Evolutionary conservation across 768 basidiomycete genomes (phyloP).

Genomic region (Podaxis sp.): DNA sequence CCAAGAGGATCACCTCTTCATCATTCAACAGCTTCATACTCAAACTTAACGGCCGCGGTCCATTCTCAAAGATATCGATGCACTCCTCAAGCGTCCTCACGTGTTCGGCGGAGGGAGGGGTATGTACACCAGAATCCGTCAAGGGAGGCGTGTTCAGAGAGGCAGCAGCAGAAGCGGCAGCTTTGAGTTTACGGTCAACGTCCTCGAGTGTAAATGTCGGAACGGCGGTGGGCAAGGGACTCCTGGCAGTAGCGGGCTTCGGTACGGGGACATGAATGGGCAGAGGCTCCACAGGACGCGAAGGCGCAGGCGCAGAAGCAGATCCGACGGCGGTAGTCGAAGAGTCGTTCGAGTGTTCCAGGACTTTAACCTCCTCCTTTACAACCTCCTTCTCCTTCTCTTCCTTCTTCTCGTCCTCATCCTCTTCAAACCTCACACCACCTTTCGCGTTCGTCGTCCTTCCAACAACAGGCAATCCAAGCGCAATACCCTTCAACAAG

Average conservation of each 20-base stretch:
- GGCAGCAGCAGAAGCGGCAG: constrained; percentile 16
- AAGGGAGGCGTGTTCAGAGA: constrained; percentile 7
- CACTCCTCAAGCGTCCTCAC: constrained; percentile 72
- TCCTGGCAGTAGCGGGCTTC: constrained; percentile 9
- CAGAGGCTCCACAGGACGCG: background rate
- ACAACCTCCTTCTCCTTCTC: constrained; percentile 14
- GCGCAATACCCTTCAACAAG: constrained; percentile 82
- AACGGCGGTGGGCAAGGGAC: constrained; percentile 20
- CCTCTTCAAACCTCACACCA: constrained; percentile 31
- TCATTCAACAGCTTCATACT: constrained; percentile 71
- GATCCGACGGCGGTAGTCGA: constrained; percentile 2
- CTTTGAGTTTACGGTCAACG: constrained; percentile 50
- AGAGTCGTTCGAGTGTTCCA: background rate
- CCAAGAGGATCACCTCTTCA: constrained; percentile 87
- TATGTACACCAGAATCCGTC: constrained; percentile 10
- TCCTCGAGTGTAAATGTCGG: constrained; percentile 55
- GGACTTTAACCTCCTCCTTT: constrained; percentile 4
- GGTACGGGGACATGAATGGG: constrained; percentile 3
- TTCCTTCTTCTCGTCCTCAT: constrained; percentile 22
- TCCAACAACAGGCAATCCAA: constrained; percentile 39
- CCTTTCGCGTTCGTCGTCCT: constrained; percentile 22
- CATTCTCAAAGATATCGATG: constrained; percentile 76
- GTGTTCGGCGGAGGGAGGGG: constrained; percentile 13
- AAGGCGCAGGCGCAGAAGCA: background rate
- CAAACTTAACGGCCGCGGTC: constrained; percentile 58